Evolutionary conservation across 2,329 filamentous ascomycete genomes (phyloP).

Genomic region (Leptodontidium sp.): DNA sequence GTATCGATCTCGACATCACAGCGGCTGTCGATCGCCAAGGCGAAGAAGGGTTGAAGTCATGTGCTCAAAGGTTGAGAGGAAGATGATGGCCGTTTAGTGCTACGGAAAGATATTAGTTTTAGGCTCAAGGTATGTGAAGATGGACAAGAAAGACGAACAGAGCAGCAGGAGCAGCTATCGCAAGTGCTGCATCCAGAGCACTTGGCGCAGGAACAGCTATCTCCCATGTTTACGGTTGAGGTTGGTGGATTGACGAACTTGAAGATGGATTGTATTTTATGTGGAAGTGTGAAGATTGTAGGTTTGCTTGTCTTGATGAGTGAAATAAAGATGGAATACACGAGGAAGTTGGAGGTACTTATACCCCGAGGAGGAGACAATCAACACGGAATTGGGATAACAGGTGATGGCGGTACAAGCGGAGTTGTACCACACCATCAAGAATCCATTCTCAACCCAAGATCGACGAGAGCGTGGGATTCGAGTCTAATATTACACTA

Average conservation of each 20-base stretch:
- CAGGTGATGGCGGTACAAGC: conserved; percentile 11
- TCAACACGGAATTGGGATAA: background rate
- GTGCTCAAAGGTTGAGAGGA: background rate
- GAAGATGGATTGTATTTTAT: conserved; percentile 15
- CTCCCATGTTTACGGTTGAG: conserved; percentile 22
- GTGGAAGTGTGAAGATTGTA: conserved; percentile 9
- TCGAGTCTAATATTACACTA: conserved; percentile 21
- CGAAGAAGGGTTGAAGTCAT: background rate
- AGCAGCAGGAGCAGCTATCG: conserved; percentile 32
- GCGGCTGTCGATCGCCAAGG: background rate
- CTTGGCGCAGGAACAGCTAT: conserved; percentile 26
- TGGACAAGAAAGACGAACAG: conserved; percentile 23
- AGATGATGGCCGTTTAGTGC: conserved; percentile 20
- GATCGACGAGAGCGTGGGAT: background rate
- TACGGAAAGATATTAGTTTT: background rate
- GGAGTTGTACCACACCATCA: background rate
- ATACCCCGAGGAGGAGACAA: conserved; percentile 10
- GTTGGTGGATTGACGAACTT: background rate
- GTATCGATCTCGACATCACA: background rate
- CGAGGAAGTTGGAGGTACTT: conserved; percentile 3
- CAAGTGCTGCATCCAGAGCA: conserved; percentile 27
- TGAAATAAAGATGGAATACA: background rate
- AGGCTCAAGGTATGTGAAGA: background rate
- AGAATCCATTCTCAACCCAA: background rate
- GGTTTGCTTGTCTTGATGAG: background rate